Conservation (phyloP, 768 basidiomycete genomes). For the Xerocomellus dryophilus region DNA sequence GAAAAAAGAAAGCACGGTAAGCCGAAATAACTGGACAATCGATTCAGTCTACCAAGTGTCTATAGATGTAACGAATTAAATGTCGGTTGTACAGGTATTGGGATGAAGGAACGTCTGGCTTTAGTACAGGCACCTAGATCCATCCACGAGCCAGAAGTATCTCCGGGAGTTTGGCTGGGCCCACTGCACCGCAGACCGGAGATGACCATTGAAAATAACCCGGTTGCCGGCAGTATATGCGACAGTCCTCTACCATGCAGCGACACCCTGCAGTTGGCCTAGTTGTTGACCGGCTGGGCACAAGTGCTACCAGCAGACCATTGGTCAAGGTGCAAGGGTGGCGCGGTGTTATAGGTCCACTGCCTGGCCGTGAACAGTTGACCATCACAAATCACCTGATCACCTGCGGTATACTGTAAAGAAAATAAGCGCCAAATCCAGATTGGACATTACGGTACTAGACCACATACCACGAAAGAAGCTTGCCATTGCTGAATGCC, state of each 20-base stretch:
- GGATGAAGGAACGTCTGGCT: neutral
- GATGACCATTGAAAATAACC: conserved; percentile 12
- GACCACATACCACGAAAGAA: conserved; percentile 16
- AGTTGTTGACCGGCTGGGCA: conserved; percentile 21
- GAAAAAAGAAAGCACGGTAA: too few relatives aligned
- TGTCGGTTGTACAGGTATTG: neutral
- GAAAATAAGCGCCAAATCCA: neutral
- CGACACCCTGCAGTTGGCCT: conserved; percentile 21
- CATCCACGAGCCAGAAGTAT: conserved; percentile 27
- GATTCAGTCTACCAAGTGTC: too few relatives aligned
- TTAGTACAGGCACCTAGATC: conserved; percentile 22
- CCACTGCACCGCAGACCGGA: conserved; percentile 31
- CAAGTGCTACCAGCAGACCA: conserved; percentile 16
- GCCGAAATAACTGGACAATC: too few relatives aligned
- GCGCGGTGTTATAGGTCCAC: conserved; percentile 26
- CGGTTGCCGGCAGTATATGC: conserved; percentile 19
- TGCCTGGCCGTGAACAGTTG: conserved; percentile 26
- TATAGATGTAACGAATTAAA: too few relatives aligned
- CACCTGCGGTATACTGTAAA: conserved; percentile 24
- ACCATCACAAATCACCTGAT: conserved; percentile 19
- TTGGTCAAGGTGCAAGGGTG: conserved; percentile 11
- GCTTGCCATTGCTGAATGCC: conserved; percentile 25
- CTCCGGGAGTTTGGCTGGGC: conserved; percentile 22
- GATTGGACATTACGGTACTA: fast-evolving
- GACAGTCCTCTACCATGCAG: conserved; percentile 13